A percentile compares a stretch with the other conserved stretches of the same genome.
Conservation (phyloP, 2,329 filamentous ascomycete species). For the Aspergillus clavatus region DNA sequence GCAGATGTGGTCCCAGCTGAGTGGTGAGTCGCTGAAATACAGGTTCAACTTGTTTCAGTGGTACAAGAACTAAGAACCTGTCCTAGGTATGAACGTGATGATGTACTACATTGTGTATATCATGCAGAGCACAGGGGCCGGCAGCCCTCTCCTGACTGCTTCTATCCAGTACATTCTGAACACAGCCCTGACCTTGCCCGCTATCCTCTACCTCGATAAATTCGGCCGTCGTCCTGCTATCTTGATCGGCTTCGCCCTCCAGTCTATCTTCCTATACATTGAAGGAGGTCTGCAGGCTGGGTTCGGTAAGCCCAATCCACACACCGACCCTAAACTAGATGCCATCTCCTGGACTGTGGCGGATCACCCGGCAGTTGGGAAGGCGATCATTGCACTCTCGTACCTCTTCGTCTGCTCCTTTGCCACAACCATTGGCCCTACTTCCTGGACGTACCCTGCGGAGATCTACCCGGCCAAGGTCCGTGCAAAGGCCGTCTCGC, state of each 20-base stretch:
- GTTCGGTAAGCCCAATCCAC: conserved; percentile 7
- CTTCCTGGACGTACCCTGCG: conserved; percentile 17
- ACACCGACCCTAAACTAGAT: conserved; percentile 6
- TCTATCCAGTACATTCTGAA: conserved; percentile 73
- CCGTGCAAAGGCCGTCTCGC: conserved; percentile 17
- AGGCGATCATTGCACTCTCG: conserved; percentile 23
- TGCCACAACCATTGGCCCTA: conserved; percentile 22
- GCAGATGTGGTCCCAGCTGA: conserved; percentile 70
- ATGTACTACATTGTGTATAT: conserved; percentile 63
- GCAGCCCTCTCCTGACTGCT: conserved; percentile 58
- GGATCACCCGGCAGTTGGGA: conserved; percentile 16
- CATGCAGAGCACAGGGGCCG: conserved; percentile 60
- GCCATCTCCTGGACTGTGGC: conserved; percentile 19
- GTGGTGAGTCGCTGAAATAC: conserved; percentile 31
- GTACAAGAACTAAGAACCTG: not conserved
- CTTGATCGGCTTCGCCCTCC: conserved; percentile 58
- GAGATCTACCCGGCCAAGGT: conserved; percentile 18
- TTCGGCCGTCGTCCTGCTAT: conserved; percentile 67
- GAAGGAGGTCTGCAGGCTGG: conserved; percentile 36
- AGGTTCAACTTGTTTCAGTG: no score
- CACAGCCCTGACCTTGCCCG: conserved; percentile 69
- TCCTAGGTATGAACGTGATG: conserved; percentile 63
- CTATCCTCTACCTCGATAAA: conserved; percentile 66
- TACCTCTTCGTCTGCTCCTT: conserved; percentile 26
- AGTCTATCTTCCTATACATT: conserved; percentile 44